Base-by-base conservation (phyloP, 2,329 filamentous ascomycete species). In the Bertia moriformis region DNA sequence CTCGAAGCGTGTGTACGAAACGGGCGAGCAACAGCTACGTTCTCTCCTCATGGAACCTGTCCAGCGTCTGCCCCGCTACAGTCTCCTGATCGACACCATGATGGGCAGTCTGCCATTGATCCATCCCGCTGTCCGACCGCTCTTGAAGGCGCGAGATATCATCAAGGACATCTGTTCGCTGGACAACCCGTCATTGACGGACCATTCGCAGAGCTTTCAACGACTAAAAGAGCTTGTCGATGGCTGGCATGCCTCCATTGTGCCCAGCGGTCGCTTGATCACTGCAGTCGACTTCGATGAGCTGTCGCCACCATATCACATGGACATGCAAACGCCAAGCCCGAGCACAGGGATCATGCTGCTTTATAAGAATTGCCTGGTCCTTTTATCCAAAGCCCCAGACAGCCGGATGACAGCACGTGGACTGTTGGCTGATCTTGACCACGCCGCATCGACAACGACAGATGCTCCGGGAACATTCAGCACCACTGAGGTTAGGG, bases 1-100 rank as follows among this genome's bases (percentile, higher is more conserved):
- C 42, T 67, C 69, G 2, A 66, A 62, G 41, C 57, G 66, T 36
- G 61, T 78, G 1, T 66, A 73, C 39, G 70, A 75, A 33, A 69
- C 71, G 13, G 73, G 73, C 22, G 74, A 78, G 49, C 75, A 80
- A 48, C 63, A 63, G 46, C 58, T 79, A 35, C 74, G 69, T 22
- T 78, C 74, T 3, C 58, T 78, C 50, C 58, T 80, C 24, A 80
- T 80, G 55, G 75, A 80, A 49, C 75, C 75, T 18, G 72, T 79
- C 5, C 75, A 80, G 47, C 67, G 75, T 19, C 63, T 80, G 19
- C 75, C 75, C 24, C 66, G 75, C 18, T 80, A 80, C 51, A 78
- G 71, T 44, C 59, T 80, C 7, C 69, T 79, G 49, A 78, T 80
- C 42, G 75, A 80, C 55, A 72, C 71, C 39, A 78, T 80, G 55